Conservation (phyloP, 1,284 basidiomycete species). For the Pascua guehoae region DNA sequence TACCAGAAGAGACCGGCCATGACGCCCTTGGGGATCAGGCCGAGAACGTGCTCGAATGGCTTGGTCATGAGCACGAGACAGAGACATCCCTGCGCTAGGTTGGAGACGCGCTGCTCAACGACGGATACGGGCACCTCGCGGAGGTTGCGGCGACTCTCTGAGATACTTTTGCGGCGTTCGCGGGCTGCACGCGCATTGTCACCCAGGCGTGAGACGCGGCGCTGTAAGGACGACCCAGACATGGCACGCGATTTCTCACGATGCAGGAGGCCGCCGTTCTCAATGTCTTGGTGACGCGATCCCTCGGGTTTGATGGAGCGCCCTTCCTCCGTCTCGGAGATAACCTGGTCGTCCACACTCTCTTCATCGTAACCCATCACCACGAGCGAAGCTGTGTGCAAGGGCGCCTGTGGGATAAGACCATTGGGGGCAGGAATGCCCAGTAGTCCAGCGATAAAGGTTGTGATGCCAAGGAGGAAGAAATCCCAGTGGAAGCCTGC, state of each 20-base stretch:
- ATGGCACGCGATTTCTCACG: background rate
- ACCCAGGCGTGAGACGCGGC: constrained; percentile 1
- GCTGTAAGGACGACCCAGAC: background rate
- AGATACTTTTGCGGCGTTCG: constrained; percentile 5
- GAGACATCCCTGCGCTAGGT: constrained; percentile 75
- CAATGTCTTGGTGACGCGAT: background rate
- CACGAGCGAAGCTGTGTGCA: constrained; percentile 82
- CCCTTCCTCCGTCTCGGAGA: constrained; percentile 12
- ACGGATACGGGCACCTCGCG: constrained; percentile 69
- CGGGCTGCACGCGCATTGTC: constrained; percentile 3
- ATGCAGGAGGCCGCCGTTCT: too few species aligned
- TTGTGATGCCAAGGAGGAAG: constrained; percentile 79
- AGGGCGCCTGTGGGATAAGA: constrained; percentile 91
- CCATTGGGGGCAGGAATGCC: constrained; percentile 90
- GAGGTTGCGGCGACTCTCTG: constrained; percentile 33
- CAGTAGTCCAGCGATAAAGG: constrained; percentile 84
- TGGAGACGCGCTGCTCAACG: constrained; percentile 84
- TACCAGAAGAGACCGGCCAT: constrained; percentile 60
- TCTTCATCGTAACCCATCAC: constrained; percentile 63
- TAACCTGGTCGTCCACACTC: constrained; percentile 36
- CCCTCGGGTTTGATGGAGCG: background rate
- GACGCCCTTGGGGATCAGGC: constrained; percentile 67
- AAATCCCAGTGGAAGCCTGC: constrained; percentile 88
- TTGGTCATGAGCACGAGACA: constrained; percentile 71
- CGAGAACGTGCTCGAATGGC: constrained; percentile 75